Conservation (phyloP, 2,329 filamentous ascomycete species). For the Helicocarpus griseus region DNA sequence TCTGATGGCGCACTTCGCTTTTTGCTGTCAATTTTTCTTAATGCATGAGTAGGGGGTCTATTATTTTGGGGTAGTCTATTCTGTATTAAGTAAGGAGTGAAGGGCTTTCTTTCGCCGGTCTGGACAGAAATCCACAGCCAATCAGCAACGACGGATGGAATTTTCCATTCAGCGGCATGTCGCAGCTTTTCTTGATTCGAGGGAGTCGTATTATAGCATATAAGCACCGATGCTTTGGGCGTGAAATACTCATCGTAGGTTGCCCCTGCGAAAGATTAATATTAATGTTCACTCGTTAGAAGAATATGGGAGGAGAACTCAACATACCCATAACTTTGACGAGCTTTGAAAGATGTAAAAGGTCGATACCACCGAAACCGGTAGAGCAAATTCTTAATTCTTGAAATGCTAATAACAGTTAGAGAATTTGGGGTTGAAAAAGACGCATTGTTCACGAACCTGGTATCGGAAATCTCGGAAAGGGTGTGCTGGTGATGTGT, state of each 20-base stretch:
- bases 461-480: constrained; percentile 58
- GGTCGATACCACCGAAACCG: constrained; percentile 72
- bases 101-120: constrained; percentile 38
- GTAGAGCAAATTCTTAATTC: constrained; percentile 68
- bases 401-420: constrained; percentile 46
- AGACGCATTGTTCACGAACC: constrained; percentile 27
- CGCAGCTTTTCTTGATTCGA: constrained; percentile 62
- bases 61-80: constrained; percentile 17
- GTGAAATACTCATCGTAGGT: constrained; percentile 71
- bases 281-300: not conserved
- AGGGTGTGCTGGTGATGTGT: constrained; percentile 68
- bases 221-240: constrained; percentile 59
- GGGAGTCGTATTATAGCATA: constrained; percentile 54
- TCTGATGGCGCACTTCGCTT: not conserved
- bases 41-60: constrained; percentile 1
- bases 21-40: not conserved
- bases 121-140: constrained; percentile 82
- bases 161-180: constrained; percentile 61
- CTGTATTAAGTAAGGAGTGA: constrained; percentile 36
- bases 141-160: constrained; percentile 68
- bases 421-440: not conserved
- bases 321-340: constrained; percentile 58
- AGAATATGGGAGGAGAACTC: not conserved
- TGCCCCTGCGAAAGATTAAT: constrained; percentile 45
- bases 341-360: constrained; percentile 72